These are phyloP conservation scores for Forsythia viridissima DNA, from an alignment of 257 asterid species.

Conservation along the genomic window DNA sequence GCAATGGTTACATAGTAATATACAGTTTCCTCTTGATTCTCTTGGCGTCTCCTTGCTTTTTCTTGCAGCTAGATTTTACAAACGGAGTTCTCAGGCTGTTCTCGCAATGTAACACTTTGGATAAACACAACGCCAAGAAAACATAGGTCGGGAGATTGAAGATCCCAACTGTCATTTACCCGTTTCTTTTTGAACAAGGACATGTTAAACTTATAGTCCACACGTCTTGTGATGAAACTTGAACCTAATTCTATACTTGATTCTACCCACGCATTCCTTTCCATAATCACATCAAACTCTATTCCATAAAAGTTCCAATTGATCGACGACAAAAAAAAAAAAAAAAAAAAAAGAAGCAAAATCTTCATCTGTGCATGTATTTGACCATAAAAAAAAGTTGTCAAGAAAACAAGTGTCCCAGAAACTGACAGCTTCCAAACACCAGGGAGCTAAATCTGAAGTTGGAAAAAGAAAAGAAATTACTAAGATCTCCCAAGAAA, in stretches of 20 bases:
- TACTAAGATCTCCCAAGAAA: slow-evolving; percentile 24
- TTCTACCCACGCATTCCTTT: too few species aligned
- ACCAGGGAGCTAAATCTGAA: slow-evolving; percentile 12
- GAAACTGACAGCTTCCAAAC: slow-evolving; percentile 25
- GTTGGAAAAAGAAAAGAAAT: slow-evolving; percentile 13
- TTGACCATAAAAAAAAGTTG: slow-evolving; percentile 21
- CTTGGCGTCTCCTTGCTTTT: too few species aligned
- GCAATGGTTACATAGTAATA: too few species aligned
- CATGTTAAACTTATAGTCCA: not conserved
- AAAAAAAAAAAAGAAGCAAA: slow-evolving; percentile 5
- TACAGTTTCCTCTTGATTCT: too few species aligned
- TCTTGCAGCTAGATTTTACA: not conserved
- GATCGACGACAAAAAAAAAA: not conserved
- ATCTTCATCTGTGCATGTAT: slow-evolving; percentile 34
- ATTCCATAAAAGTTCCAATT: not conserved
- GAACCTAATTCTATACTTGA: too few species aligned
- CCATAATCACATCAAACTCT: too few species aligned
- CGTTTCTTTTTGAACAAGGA: not conserved
- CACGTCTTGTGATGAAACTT: not conserved
- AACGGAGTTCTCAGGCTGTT: not conserved
- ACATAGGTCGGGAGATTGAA: not conserved
- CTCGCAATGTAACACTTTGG: not conserved
- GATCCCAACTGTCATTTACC: not conserved
- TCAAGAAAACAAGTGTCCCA: slow-evolving; percentile 25
- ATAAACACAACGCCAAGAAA: too few species aligned